These are phyloP conservation scores for Starmerella cellae DNA, from an alignment of 805 yeast genomes.

Conservation along the genomic window DNA sequence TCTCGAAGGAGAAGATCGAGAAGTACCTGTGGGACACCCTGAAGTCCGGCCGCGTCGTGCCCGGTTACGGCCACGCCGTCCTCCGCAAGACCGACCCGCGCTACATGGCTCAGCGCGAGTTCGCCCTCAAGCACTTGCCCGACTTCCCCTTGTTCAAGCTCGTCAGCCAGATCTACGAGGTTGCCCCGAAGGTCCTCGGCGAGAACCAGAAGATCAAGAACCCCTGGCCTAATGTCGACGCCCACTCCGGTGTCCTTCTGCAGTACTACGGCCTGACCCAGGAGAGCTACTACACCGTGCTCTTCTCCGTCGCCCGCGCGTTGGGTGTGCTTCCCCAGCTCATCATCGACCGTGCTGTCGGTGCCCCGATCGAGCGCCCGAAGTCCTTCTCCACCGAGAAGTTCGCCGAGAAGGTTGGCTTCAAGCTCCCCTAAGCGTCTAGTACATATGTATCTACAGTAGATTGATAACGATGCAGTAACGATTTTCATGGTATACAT, in stretches of 20 bases:
- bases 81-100: conserved; percentile 82
- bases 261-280: conserved; percentile 78
- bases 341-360: conserved; percentile 72
- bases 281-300: conserved; percentile 70
- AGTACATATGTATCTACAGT: not conserved
- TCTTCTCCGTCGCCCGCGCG: conserved; percentile 79
- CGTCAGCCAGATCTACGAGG: conserved; percentile 63
- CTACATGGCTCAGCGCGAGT: conserved; percentile 73
- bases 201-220: conserved; percentile 83
- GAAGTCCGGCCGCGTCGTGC: conserved; percentile 72
- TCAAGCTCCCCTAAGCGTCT: conserved; percentile 19
- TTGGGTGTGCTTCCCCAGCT: conserved; percentile 76
- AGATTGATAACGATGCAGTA: not conserved
- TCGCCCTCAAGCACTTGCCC: conserved; percentile 60
- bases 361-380: conserved; percentile 77
- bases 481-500: too few species aligned
- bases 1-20: conserved; percentile 54
- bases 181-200: conserved; percentile 68
- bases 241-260: conserved; percentile 73
- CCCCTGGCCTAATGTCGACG: conserved; percentile 89
- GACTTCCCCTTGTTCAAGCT: conserved; percentile 67
- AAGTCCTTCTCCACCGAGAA: conserved; percentile 89
- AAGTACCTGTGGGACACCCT: conserved; percentile 67
- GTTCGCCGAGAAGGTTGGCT: conserved; percentile 46
- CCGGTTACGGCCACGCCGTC: conserved; percentile 84